Conservation (phyloP, 2,329 filamentous ascomycete species). For the Ceratocystis ficicola region DNA sequence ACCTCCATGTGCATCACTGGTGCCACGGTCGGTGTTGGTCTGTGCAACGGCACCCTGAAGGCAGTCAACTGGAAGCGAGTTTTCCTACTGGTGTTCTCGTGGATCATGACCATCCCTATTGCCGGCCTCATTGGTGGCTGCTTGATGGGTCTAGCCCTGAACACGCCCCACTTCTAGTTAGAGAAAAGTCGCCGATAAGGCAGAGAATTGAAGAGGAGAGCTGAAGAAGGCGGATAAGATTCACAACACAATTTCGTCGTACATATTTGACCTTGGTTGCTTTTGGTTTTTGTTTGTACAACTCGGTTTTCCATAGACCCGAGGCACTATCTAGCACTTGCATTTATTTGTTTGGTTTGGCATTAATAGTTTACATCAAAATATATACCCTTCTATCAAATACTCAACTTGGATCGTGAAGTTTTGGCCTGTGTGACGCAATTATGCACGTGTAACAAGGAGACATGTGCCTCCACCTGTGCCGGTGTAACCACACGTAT, state of each 20-base stretch:
- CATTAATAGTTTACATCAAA: slow-evolving; percentile 11
- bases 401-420: neutral
- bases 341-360: slow-evolving; percentile 1
- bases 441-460: neutral
- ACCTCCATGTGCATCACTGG: slow-evolving; percentile 73
- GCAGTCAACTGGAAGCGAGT: slow-evolving; percentile 69
- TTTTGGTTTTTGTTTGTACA: neutral
- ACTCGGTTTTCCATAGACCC: neutral
- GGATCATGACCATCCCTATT: slow-evolving; percentile 38
- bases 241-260: neutral
- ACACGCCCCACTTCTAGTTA: slow-evolving; percentile 28
- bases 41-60: slow-evolving; percentile 60
- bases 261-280: neutral
- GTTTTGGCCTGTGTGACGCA: neutral
- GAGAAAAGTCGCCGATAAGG: neutral
- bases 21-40: slow-evolving; percentile 63
- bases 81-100: slow-evolving; percentile 52
- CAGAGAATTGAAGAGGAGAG: neutral
- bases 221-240: neutral
- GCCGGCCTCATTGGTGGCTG: slow-evolving; percentile 34
- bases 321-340: neutral
- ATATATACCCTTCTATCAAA: slow-evolving; percentile 12
- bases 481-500: neutral
- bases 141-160: slow-evolving; percentile 33
- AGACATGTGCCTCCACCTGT: neutral